These are phyloP conservation scores for Leptographium flavum DNA, from an alignment of 2,329 filamentous ascomycete species.

Conservation along the genomic window DNA sequence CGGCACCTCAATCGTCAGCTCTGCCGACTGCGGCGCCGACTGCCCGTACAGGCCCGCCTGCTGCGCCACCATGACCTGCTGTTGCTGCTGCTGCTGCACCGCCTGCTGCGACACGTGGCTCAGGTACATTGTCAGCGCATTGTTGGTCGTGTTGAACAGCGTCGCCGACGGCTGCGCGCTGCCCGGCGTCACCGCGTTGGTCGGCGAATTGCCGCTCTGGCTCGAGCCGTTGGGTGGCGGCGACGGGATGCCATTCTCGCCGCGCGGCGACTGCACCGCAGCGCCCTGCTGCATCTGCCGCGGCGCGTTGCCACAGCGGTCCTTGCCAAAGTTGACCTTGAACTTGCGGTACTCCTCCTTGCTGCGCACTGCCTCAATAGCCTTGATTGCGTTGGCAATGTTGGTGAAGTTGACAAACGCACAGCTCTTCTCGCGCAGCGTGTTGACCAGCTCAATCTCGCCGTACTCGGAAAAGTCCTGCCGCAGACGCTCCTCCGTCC, in stretches of 20 bases:
- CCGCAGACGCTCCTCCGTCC: conserved; percentile 88
- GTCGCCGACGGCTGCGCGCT: conserved; percentile 38
- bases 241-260: conserved; percentile 46
- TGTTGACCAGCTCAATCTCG: conserved; percentile 95
- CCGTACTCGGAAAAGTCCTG: conserved; percentile 97
- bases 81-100: conserved; percentile 61
- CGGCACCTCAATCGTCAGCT: conserved; percentile 43
- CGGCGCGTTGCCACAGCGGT: conserved; percentile 91
- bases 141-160: conserved; percentile 73
- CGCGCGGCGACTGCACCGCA: conserved; percentile 47
- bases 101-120: conserved; percentile 65
- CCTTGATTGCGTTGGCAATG: conserved; percentile 98
- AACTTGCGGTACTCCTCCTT: conserved; percentile 96
- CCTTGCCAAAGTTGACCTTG: conserved; percentile 99
- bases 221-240: conserved; percentile 44
- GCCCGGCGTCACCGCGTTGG: conserved; percentile 20
- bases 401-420: conserved; percentile 99
- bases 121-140: conserved; percentile 86
- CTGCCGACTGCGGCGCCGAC: conserved; percentile 44
- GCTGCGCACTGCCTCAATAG: conserved; percentile 87
- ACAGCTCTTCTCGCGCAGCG: conserved; percentile 94
- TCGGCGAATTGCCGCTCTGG: conserved; percentile 44
- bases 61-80: conserved; percentile 57
- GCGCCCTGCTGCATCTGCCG: conserved; percentile 52
- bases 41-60: conserved; percentile 72